Evolutionary conservation across 2,329 filamentous ascomycete genomes (phyloP), one percentile per base, ranked within the genome.

Genomic region (Pseudogymnoascus sp.): DNA sequence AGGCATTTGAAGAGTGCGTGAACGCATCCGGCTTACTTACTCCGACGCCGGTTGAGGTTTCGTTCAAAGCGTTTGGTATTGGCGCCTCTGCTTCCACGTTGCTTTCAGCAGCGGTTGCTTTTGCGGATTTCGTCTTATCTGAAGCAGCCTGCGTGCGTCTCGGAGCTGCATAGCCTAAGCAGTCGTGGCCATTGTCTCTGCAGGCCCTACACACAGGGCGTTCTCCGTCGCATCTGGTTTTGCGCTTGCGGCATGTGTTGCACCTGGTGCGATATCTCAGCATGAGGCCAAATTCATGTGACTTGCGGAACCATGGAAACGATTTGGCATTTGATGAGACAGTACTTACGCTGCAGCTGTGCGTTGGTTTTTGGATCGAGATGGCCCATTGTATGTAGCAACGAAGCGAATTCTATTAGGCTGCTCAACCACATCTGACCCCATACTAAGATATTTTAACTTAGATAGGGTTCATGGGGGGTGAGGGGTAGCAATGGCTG

Each of bases 211-310:
- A 90, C 16, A 80, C 75, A 62, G 88, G 88, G 65, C 86, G 84
- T 74, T 89, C 87, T 64, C 88, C 88, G 54, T 86, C 87, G 72
- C 88, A 90, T 71, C 87, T 79, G 58, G 87, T 90, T 75, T 90
- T 91, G 69, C 88, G 82, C 72, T 85, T 88, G 68, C 88, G 85
- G 75, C 88, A 91, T 43, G 87, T 89, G 69, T 85, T 76, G 73
- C 86, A 89, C 63, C 85, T 88, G 67, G 3, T 43, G 39, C 5
- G 14, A 43, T 20, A 11, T 20, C 6, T 43, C 12, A 43, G 39
- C 11, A 22, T 22, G 9, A 25, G 39, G 20, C 20, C 11, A 11
- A 11, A 8, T 25, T 11, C 39, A 43, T 25, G 20, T 25, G 39
- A 25, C 39, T 6, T 25, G 39, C 5, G 39, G 25, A 43, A 25